These are phyloP conservation scores for Ustilaginoidea virens DNA, from an alignment of 2,329 filamentous ascomycete species.

Conservation along the genomic window DNA sequence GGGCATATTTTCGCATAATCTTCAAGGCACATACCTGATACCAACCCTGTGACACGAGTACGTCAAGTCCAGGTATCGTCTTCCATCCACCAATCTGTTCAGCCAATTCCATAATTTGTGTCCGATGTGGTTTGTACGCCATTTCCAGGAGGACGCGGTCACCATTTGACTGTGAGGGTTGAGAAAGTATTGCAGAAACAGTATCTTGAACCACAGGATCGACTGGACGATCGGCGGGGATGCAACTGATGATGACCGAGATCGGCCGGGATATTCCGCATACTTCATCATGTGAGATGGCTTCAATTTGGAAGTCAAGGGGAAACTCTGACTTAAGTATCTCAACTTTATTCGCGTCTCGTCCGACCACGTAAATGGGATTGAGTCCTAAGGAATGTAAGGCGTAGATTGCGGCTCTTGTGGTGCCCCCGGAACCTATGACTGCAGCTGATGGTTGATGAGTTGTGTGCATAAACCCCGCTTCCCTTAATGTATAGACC, in stretches of 20 bases:
- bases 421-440: constrained; percentile 82
- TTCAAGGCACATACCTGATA: constrained; percentile 60
- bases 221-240: constrained; percentile 76
- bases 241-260: constrained; percentile 70
- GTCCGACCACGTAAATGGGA: constrained; percentile 77
- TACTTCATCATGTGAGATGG: constrained; percentile 38
- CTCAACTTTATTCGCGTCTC: constrained; percentile 53
- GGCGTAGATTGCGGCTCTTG: constrained; percentile 79
- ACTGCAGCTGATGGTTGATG: constrained; percentile 48
- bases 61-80: constrained; percentile 76
- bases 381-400: constrained; percentile 69
- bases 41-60: constrained; percentile 75
- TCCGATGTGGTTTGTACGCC: constrained; percentile 84
- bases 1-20: too few relatives aligned
- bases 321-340: constrained; percentile 61
- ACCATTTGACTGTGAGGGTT: constrained; percentile 16
- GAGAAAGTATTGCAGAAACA: constrained; percentile 36
- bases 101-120: constrained; percentile 73
- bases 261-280: constrained; percentile 31
- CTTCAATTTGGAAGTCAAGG: constrained; percentile 49
- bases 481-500: constrained; percentile 58
- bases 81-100: constrained; percentile 57
- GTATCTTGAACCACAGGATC: constrained; percentile 54
- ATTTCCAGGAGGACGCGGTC: constrained; percentile 68
- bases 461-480: constrained; percentile 36